These are phyloP conservation scores for Lactarius sp. DNA, from an alignment of 768 basidiomycete species.

Conservation along the genomic window DNA sequence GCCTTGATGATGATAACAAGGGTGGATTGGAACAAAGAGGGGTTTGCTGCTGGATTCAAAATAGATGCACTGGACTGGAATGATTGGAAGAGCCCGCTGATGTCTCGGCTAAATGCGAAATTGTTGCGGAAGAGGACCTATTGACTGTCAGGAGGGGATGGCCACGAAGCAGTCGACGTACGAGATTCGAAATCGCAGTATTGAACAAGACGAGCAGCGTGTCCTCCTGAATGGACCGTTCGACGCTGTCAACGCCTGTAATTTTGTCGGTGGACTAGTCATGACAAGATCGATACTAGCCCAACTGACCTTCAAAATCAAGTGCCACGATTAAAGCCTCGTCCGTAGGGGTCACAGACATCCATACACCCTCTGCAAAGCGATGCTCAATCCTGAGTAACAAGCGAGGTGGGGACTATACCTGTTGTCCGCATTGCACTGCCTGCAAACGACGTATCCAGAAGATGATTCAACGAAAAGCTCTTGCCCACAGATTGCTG, in stretches of 20 bases:
- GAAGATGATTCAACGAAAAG: slow-evolving; percentile 54
- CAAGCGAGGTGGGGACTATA: slow-evolving; percentile 3
- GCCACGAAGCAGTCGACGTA: slow-evolving; percentile 21
- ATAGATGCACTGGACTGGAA: slow-evolving; percentile 56
- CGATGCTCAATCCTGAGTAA: neutral
- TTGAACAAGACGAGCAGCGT: slow-evolving; percentile 60
- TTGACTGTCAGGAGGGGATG: neutral
- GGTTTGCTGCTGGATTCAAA: slow-evolving; percentile 55
- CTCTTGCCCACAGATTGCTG: slow-evolving; percentile 65
- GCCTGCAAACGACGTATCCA: slow-evolving; percentile 61
- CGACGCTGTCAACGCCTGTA: slow-evolving; percentile 57
- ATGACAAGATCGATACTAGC: neutral
- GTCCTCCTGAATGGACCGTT: slow-evolving; percentile 59
- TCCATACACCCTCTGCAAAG: slow-evolving; percentile 54
- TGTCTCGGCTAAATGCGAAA: slow-evolving; percentile 56
- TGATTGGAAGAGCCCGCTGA: slow-evolving; percentile 56
- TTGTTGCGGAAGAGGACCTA: slow-evolving; percentile 65
- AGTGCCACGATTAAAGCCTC: slow-evolving; percentile 52
- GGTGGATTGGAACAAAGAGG: slow-evolving; percentile 53
- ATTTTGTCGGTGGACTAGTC: neutral
- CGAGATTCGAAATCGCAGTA: slow-evolving; percentile 59
- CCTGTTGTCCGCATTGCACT: slow-evolving; percentile 60
- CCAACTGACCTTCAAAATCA: slow-evolving; percentile 54
- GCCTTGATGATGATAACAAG: slow-evolving; percentile 65
- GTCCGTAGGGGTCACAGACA: slow-evolving; percentile 59